A percentile compares a stretch with the other conserved stretches of the same genome.
Evolutionary conservation across 2,329 filamentous ascomycete species (phyloP).

Genomic region (Trichophyton mentagrophytes): DNA sequence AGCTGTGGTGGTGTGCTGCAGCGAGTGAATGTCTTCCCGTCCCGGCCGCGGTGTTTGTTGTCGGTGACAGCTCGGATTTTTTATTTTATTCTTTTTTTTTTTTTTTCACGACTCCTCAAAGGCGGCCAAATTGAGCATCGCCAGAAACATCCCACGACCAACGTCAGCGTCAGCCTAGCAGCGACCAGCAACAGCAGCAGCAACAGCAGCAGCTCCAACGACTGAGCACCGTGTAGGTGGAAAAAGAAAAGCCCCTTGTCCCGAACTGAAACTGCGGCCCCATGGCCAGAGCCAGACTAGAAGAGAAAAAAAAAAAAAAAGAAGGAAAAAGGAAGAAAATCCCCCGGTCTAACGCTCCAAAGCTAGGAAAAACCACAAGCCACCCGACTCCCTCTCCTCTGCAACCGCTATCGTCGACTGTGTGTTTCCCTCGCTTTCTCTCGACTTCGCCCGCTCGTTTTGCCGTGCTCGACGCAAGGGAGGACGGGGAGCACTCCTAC

Average conservation of each 20-base stretch:
- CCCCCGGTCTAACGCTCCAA: neutral
- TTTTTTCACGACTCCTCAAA: no score
- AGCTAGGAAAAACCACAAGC: neutral
- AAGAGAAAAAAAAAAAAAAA: neutral
- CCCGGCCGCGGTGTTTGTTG: no score
- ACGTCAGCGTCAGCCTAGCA: no score
- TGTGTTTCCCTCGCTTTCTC: constrained; percentile 1
- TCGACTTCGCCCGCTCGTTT: neutral
- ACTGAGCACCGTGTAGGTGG: neutral
- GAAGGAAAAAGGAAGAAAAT: neutral
- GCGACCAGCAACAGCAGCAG: no score
- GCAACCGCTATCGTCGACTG: neutral
- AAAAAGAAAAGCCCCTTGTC: neutral
- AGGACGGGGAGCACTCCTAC: neutral
- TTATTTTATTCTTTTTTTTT: no score
- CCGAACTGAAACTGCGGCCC: neutral
- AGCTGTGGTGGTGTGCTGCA: no score
- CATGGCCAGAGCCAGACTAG: neutral
- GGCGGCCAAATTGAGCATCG: no score
- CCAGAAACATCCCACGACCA: no score
- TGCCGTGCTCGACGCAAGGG: neutral
- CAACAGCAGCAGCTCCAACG: neutral
- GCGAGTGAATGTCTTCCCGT: no score
- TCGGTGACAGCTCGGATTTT: no score
- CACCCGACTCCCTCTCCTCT: neutral